Conservation (phyloP, 2,329 filamentous ascomycete genomes). For the Tolypocladium ovalisporum region DNA sequence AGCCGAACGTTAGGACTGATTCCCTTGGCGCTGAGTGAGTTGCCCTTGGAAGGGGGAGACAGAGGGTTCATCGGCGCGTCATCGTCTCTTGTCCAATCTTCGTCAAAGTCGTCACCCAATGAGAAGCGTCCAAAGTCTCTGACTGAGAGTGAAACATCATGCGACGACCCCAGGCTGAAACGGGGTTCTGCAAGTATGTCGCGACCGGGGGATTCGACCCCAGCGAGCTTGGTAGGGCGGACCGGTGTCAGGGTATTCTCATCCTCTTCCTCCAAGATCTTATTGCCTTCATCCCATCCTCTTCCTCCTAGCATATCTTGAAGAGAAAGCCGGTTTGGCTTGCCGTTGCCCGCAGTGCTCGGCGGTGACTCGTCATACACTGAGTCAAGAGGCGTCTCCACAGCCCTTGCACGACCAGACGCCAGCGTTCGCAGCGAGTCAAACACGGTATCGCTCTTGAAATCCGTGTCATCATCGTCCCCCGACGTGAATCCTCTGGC, state of each 20-base stretch:
- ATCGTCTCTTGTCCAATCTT: constrained; percentile 49
- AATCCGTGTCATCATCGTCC: constrained; percentile 70
- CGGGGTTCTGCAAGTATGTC: constrained; percentile 9
- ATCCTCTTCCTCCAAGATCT: constrained; percentile 55
- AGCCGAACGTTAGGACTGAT: constrained; percentile 43
- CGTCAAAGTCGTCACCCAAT: constrained; percentile 51
- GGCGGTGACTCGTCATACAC: constrained; percentile 74
- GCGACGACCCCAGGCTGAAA: constrained; percentile 18
- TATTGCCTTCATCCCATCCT: constrained; percentile 42
- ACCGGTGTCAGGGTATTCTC: constrained; percentile 44
- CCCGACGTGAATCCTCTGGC: constrained; percentile 51
- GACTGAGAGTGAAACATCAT: constrained; percentile 20
- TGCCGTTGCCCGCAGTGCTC: constrained; percentile 40
- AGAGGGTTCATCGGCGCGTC: constrained; percentile 42
- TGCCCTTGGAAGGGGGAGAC: constrained; percentile 41
- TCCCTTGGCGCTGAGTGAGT: constrained; percentile 40
- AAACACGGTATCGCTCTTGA: constrained; percentile 66
- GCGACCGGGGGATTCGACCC: constrained; percentile 5
- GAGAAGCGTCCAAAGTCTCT: constrained; percentile 40
- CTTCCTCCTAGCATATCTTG: constrained; percentile 47
- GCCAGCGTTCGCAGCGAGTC: constrained; percentile 65
- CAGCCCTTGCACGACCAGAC: constrained; percentile 53
- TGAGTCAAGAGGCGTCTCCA: constrained; percentile 63
- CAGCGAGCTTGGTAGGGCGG: constrained; percentile 22
- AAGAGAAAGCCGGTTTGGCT: constrained; percentile 44